A percentile compares a stretch with the other conserved stretches of the same genome.
These are phyloP conservation scores for Haplographium delicatum DNA, from an alignment of 495 filamentous ascomycete species.

Conservation along the genomic window DNA sequence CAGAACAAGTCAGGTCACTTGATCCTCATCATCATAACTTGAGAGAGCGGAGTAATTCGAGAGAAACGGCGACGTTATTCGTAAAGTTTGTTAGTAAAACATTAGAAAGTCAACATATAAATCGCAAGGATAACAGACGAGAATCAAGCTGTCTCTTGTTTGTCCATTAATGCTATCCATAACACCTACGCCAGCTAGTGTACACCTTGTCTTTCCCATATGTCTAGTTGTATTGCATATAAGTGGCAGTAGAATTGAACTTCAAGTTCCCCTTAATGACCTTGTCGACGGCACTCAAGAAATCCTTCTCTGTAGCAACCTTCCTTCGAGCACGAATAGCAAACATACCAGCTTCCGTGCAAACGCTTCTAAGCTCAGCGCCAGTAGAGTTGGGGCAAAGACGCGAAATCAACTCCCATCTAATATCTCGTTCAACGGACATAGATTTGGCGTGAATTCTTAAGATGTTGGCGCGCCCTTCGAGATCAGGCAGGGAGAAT, in stretches of 20 bases:
- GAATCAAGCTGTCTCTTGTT: not conserved
- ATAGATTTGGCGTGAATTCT: constrained; percentile 99
- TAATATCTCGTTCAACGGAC: constrained; percentile 97
- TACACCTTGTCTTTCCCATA: constrained; percentile 18
- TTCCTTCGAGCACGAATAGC: constrained; percentile 94
- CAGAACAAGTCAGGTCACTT: too few relatives aligned
- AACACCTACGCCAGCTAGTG: constrained; percentile 28
- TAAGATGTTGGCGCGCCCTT: constrained; percentile 94
- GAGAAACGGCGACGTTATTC: too few relatives aligned
- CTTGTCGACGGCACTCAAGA: constrained; percentile 95
- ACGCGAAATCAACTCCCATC: constrained; percentile 96
- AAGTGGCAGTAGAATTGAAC: constrained; percentile 98
- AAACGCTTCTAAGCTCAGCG: constrained; percentile 89
- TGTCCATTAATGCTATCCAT: constrained; percentile 15
- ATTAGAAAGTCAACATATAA: too few relatives aligned
- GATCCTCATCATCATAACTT: too few relatives aligned
- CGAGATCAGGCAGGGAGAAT: constrained; percentile 93
- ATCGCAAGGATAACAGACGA: too few relatives aligned
- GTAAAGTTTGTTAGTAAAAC: too few relatives aligned
- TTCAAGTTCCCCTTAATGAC: constrained; percentile 99
- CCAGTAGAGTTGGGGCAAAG: constrained; percentile 96
- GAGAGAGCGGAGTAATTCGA: too few relatives aligned
- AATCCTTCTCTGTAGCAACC: constrained; percentile 99
- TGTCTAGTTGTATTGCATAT: constrained; percentile 96
- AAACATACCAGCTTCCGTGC: constrained; percentile 99